Base-by-base conservation (phyloP, 805 yeast genomes). In the Saccharomycopsis guyanensis region DNA sequence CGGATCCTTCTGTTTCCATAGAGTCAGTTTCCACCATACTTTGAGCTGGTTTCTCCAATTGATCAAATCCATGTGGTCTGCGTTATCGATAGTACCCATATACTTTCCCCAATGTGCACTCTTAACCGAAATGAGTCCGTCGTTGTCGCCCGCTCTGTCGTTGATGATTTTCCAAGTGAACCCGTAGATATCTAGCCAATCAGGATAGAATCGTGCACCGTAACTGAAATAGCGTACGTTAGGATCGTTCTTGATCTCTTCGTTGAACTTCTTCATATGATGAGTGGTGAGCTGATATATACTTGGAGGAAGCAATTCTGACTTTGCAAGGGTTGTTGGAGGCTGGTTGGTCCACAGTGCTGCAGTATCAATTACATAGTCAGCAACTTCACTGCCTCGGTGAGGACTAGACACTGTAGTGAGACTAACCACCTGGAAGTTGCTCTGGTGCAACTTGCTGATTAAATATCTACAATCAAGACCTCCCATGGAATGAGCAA, bases 401-500 rank as follows among this genome's bases (percentile, higher is more conserved):
- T 88, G 97, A 0, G 97, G 97, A 0, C 96, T 86, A 0, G 93
- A 76, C 0, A 88, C 70, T 0, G 97, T 88, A 1, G 96, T 87
- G 24, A 88, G 65, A 36, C 93, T 82, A 1, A 71, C 76, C 6
- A 89, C 82, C 54, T 76, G 66, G 55, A 76, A 81, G 37, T 70
- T 63, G 31, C 65, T 59, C 22, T 59, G 65, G 40, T 68, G 62
- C 3, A 83, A 59, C 41, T 73, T 66, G 0, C 85, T 71, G 2
- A 87, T 83, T 53, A 89, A 62, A 58, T 79, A 86, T 43, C 97
- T 66, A 29, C 88, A 76, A 58, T 89, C 96, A 25, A 88, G 65
- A 0, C 97, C 97, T 3, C 97, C 97, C 96, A 88, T 87, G 0
- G 96, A 86, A 59, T 88, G 97, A 4, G 93, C 93, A 22, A 88